A percentile compares a stretch with the other conserved stretches of the same genome.
Evolutionary conservation across 768 basidiomycete genomes (phyloP).

Genomic region (Cystobasidium onofrii): DNA sequence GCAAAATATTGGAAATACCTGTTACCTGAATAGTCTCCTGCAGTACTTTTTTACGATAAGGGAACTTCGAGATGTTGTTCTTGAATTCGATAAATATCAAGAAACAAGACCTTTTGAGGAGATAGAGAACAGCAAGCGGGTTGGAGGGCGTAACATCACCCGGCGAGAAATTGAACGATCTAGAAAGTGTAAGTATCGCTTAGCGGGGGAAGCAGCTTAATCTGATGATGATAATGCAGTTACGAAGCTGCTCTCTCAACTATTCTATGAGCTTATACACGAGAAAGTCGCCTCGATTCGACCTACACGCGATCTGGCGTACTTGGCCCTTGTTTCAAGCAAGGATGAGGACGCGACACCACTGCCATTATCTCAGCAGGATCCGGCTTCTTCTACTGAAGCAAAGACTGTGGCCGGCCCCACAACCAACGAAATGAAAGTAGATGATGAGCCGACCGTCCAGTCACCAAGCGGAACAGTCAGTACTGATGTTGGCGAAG

Average conservation of each 20-base stretch:
- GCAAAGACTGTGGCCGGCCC: too few species aligned
- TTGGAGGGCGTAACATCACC: slow-evolving; percentile 76
- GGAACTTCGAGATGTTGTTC: slow-evolving; percentile 69
- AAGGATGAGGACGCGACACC: slow-evolving; percentile 70
- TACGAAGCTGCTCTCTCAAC: slow-evolving; percentile 64
- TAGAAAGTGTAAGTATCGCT: slow-evolving; percentile 66
- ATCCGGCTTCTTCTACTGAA: too few species aligned
- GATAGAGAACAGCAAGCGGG: slow-evolving; percentile 63
- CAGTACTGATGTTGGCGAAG: not conserved
- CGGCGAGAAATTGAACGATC: slow-evolving; percentile 72
- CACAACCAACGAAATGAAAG: not conserved
- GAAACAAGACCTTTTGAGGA: slow-evolving; percentile 12
- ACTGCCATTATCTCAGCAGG: not conserved
- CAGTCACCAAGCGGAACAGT: not conserved
- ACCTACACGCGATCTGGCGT: slow-evolving; percentile 75
- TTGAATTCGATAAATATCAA: slow-evolving; percentile 55
- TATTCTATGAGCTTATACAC: slow-evolving; percentile 69
- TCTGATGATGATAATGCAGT: too few species aligned
- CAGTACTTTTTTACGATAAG: slow-evolving; percentile 96
- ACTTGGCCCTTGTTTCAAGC: slow-evolving; percentile 80
- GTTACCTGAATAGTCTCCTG: slow-evolving; percentile 89
- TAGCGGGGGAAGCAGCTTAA: too few species aligned
- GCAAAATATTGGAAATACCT: slow-evolving; percentile 82
- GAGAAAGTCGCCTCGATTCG: slow-evolving; percentile 62
- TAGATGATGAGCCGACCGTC: not conserved